These are phyloP conservation scores for Ceratocystis albifundus DNA, from an alignment of 2,329 filamentous ascomycete genomes.

Conservation along the genomic window DNA sequence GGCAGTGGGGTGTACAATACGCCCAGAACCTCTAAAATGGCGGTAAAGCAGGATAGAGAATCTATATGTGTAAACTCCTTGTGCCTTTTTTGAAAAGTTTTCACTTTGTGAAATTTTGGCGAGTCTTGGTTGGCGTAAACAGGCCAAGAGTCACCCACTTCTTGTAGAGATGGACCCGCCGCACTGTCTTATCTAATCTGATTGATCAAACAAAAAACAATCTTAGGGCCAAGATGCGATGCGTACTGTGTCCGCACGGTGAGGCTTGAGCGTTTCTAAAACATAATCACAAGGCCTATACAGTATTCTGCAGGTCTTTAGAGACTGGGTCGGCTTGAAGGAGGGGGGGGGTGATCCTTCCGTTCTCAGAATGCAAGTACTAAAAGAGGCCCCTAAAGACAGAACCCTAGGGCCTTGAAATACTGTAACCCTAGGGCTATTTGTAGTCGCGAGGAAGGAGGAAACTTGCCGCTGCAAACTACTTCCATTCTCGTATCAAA, in stretches of 20 bases:
- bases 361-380: neutral
- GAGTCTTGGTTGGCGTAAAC: neutral
- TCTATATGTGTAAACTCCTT: neutral
- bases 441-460: too few relatives aligned
- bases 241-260: neutral
- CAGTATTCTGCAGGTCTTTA: too few relatives aligned
- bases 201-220: constrained; percentile 8
- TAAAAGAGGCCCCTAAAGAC: neutral
- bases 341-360: neutral
- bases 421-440: neutral
- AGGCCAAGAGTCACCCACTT: neutral
- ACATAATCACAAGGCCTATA: too few relatives aligned
- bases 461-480: neutral
- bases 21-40: neutral
- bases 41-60: neutral
- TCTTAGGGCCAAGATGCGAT: neutral
- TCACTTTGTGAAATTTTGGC: neutral
- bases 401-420: neutral
- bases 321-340: too few relatives aligned
- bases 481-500: neutral
- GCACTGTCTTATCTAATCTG: constrained; percentile 20
- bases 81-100: neutral
- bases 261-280: neutral
- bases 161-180: neutral
- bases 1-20: neutral